Evolutionary conservation across 768 basidiomycete genomes (phyloP).

Genomic region (Chiua virens): DNA sequence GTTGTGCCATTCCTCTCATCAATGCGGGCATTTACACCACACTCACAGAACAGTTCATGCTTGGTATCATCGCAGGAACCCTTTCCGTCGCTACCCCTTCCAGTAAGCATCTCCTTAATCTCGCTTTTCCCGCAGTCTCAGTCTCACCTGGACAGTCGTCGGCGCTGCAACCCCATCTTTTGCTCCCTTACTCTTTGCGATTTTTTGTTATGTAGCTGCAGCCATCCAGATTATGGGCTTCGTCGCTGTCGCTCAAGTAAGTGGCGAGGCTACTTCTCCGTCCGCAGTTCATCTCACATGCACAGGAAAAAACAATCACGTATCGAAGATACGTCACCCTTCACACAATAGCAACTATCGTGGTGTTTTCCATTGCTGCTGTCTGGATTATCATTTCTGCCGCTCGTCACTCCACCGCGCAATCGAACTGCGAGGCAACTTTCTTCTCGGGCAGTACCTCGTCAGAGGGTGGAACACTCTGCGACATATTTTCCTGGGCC

Average conservation of each 20-base stretch:
- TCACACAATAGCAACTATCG: conserved; percentile 52
- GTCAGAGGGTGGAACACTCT: conserved; percentile 68
- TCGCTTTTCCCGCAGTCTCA: conserved; percentile 7
- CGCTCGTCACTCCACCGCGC: conserved; percentile 68
- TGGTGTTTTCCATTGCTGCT: conserved; percentile 73
- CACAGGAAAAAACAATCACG: conserved; percentile 63
- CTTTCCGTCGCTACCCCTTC: conserved; percentile 74
- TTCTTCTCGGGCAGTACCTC: conserved; percentile 48
- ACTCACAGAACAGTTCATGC: conserved; percentile 71
- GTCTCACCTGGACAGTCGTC: conserved; percentile 56
- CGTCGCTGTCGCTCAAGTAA: conserved; percentile 76
- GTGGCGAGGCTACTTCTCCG: neutral
- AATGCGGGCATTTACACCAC: conserved; percentile 89
- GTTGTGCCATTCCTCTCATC: conserved; percentile 87
- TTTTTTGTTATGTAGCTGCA: conserved; percentile 74
- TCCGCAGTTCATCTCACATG: conserved; percentile 3
- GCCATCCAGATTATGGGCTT: conserved; percentile 81
- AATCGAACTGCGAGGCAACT: conserved; percentile 57
- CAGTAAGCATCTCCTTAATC: conserved; percentile 52
- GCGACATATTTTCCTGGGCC: conserved; percentile 90
- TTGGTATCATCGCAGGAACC: conserved; percentile 66
- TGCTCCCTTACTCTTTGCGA: conserved; percentile 70
- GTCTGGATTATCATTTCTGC: conserved; percentile 85
- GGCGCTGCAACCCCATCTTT: conserved; percentile 82
- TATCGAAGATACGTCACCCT: conserved; percentile 71